Conservation (phyloP, 306 rosid genomes). For the Prunus mira region DNA sequence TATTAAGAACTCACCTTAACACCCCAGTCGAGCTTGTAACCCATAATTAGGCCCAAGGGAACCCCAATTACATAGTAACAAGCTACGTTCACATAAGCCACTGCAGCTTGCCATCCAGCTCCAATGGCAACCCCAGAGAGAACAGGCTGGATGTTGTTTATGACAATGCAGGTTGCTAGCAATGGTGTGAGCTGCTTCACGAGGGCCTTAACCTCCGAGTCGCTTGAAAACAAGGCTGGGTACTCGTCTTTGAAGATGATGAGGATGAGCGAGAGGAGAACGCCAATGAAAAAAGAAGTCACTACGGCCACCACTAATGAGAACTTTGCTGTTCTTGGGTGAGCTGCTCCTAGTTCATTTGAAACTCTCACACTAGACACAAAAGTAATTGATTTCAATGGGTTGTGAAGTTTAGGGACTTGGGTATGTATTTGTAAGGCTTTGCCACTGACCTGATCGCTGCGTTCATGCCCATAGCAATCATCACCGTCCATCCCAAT, state of each 20-base stretch:
- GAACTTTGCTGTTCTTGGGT: conserved; percentile 81
- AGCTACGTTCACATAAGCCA: conserved; percentile 66
- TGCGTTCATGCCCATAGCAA: conserved; percentile 58
- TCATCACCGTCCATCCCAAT: conserved; percentile 73
- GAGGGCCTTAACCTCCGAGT: conserved; percentile 37
- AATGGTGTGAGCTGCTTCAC: conserved; percentile 65
- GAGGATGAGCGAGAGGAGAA: conserved; percentile 37
- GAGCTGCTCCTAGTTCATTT: conserved; percentile 83
- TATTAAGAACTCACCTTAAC: conserved; percentile 32
- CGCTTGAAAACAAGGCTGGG: conserved; percentile 54
- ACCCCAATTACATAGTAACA: conserved; percentile 74
- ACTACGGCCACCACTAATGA: conserved; percentile 67
- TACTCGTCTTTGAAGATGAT: conserved; percentile 36
- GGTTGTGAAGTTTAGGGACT: neutral
- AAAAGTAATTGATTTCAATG: neutral
- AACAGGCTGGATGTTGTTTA: conserved; percentile 81
- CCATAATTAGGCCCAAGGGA: conserved; percentile 67
- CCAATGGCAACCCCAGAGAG: conserved; percentile 90
- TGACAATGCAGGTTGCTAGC: conserved; percentile 60
- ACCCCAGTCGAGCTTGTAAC: conserved; percentile 50
- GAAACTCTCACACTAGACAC: conserved; percentile 78
- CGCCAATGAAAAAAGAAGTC: conserved; percentile 36
- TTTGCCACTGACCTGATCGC: conserved; percentile 51
- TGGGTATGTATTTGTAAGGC: neutral
- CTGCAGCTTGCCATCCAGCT: conserved; percentile 81